Percentiles rank a stretch among this genome's conserved stretches.
Evolutionary conservation across 495 filamentous ascomycete genomes (phyloP).

Genomic region (Penicillium canariense): DNA sequence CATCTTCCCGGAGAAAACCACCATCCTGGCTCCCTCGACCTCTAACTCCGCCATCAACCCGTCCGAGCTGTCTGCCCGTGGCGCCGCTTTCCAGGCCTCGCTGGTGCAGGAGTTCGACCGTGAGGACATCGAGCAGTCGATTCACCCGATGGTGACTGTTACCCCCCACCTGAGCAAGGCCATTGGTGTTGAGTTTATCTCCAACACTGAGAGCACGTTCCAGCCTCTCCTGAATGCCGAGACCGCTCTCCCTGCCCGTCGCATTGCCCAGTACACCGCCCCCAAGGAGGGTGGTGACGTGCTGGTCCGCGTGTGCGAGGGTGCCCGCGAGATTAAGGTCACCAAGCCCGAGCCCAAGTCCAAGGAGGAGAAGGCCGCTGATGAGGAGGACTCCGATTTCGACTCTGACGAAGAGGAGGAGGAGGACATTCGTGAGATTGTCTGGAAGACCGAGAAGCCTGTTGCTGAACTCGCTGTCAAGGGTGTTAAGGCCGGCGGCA

Average conservation of each 20-base stretch:
- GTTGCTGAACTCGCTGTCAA: constrained; percentile 84
- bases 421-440: constrained; percentile 79
- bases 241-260: constrained; percentile 85
- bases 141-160: constrained; percentile 91
- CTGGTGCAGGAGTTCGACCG: constrained; percentile 88
- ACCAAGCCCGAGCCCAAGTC: constrained; percentile 77
- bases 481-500: constrained; percentile 80
- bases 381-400: constrained; percentile 65
- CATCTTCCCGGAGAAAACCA: constrained; percentile 79
- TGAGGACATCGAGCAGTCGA: constrained; percentile 92
- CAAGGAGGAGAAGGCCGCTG: constrained; percentile 60
- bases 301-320: constrained; percentile 82
- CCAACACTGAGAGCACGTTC: constrained; percentile 65
- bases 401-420: constrained; percentile 69
- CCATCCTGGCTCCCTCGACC: constrained; percentile 79
- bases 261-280: constrained; percentile 70
- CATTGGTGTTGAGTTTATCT: constrained; percentile 77
- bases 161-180: constrained; percentile 85
- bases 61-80: constrained; percentile 81
- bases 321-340: constrained; percentile 81
- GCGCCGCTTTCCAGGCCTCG: constrained; percentile 92
- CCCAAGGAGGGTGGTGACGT: constrained; percentile 82
- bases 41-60: constrained; percentile 80
- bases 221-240: constrained; percentile 74
- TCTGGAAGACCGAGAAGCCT: constrained; percentile 84